Conservation (phyloP, 768 basidiomycete species). For the Hericium coralloides region DNA sequence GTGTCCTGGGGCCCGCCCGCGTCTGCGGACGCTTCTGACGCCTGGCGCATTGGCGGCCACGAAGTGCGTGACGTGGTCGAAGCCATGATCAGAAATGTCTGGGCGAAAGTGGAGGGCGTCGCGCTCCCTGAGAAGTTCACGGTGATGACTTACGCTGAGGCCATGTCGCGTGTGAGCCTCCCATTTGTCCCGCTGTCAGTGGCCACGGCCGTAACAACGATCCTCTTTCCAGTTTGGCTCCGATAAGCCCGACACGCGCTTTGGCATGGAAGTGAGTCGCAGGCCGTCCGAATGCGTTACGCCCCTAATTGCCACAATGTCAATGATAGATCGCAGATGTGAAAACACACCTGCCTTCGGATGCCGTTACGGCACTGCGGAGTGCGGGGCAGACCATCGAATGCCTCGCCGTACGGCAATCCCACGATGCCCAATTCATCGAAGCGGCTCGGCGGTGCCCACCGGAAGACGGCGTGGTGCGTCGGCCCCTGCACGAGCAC, state of each 20-base stretch:
- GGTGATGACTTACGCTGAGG: conserved; percentile 84
- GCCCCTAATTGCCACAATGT: no score
- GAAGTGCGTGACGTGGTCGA: conserved; percentile 80
- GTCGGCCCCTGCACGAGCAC: conserved; percentile 7
- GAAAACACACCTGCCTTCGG: conserved; percentile 22
- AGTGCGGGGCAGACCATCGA: conserved; percentile 23
- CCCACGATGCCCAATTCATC: conserved; percentile 25
- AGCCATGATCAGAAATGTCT: conserved; percentile 62
- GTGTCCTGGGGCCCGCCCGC: conserved; percentile 65
- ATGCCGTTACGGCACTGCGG: conserved; percentile 17
- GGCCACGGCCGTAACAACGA: conserved; percentile 3
- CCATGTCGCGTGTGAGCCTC: conserved; percentile 73
- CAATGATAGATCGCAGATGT: conserved; percentile 25
- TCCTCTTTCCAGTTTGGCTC: conserved; percentile 64
- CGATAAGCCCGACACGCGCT: conserved; percentile 91
- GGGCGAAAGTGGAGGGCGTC: conserved; percentile 60
- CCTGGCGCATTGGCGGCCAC: conserved; percentile 80
- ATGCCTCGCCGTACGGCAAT: conserved; percentile 23
- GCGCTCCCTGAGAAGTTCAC: conserved; percentile 54
- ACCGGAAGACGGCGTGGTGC: conserved; percentile 22
- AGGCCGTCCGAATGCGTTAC: background rate
- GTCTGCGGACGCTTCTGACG: conserved; percentile 17
- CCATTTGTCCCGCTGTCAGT: conserved; percentile 11
- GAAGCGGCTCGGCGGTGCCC: conserved; percentile 30
- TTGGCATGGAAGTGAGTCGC: conserved; percentile 67